These are phyloP conservation scores for Penicillium ucsense DNA, from an alignment of 495 filamentous ascomycete genomes.

Conservation along the genomic window DNA sequence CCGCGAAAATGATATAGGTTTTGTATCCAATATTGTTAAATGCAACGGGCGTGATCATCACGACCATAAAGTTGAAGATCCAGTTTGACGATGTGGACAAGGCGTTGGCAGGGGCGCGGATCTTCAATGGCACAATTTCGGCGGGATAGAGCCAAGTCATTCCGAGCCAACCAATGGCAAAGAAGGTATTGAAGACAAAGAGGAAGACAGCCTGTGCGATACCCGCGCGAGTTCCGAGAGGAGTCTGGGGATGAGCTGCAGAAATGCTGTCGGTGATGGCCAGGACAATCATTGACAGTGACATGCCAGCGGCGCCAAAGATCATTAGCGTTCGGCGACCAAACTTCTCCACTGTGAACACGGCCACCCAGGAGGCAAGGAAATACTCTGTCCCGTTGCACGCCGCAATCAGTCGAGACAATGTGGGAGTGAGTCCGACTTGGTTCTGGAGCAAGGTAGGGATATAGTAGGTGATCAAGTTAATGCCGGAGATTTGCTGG, in stretches of 20 bases:
- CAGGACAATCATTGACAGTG: constrained; percentile 57
- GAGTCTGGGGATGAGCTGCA: constrained; percentile 11
- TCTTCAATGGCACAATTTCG: constrained; percentile 57
- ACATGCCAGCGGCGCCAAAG: constrained; percentile 61
- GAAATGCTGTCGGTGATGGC: constrained; percentile 37
- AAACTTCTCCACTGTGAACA: constrained; percentile 59
- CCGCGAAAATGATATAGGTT: constrained; percentile 63
- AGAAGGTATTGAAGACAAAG: constrained; percentile 71
- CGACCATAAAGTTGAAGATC: constrained; percentile 50
- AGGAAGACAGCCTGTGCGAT: constrained; percentile 51
- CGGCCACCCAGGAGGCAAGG: constrained; percentile 59
- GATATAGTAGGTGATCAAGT: constrained; percentile 66
- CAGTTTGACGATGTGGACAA: constrained; percentile 58
- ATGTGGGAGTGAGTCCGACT: constrained; percentile 43
- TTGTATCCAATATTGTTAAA: constrained; percentile 53
- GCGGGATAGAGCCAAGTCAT: constrained; percentile 65
- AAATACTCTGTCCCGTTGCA: constrained; percentile 70
- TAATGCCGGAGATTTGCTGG: constrained; percentile 70
- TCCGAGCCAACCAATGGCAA: constrained; percentile 66
- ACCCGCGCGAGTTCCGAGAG: constrained; percentile 24
- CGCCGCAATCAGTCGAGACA: constrained; percentile 59
- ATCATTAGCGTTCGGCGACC: constrained; percentile 66
- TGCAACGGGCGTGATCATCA: constrained; percentile 55
- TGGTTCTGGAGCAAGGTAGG: constrained; percentile 52
- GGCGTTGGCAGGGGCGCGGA: constrained; percentile 57